These are phyloP conservation scores for Coffea canephora DNA, from an alignment of 257 asterid genomes.

Conservation along the genomic window DNA sequence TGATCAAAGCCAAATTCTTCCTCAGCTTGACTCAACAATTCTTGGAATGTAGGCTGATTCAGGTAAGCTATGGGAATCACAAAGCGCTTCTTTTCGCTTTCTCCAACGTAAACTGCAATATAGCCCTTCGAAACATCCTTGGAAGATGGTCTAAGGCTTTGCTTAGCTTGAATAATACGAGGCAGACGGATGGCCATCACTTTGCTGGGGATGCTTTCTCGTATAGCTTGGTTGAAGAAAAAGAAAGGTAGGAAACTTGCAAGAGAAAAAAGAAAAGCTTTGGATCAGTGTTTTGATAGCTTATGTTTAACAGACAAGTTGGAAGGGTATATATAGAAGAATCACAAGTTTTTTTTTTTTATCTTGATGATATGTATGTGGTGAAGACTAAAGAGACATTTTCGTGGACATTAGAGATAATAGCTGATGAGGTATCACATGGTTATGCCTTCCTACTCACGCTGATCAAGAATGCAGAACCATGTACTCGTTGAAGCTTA, in stretches of 20 bases:
- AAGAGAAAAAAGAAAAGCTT: background rate
- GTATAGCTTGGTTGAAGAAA: background rate
- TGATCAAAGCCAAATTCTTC: constrained; percentile 54
- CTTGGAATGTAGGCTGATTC: constrained; percentile 43
- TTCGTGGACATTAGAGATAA: background rate
- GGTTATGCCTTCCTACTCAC: background rate
- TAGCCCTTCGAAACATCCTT: constrained; percentile 21
- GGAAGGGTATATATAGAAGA: constrained; percentile 1
- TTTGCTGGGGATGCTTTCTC: background rate
- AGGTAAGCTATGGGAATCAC: constrained; percentile 47
- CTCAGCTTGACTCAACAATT: constrained; percentile 39
- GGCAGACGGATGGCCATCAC: constrained; percentile 28
- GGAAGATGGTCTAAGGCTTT: constrained; percentile 19
- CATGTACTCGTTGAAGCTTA: background rate
- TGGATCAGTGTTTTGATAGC: background rate
- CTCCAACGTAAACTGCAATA: constrained; percentile 26
- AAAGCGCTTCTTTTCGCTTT: constrained; percentile 33
- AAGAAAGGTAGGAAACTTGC: background rate
- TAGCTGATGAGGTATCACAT: constrained; percentile 10
- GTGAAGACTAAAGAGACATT: background rate
- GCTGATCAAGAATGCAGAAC: constrained; percentile 2
- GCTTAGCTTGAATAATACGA: constrained; percentile 18
- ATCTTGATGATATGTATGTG: background rate
- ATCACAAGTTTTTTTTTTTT: background rate
- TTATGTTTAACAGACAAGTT: background rate